These are phyloP conservation scores for Trichophyton schoenleinii DNA, from an alignment of 2,329 filamentous ascomycete genomes.

Conservation along the genomic window DNA sequence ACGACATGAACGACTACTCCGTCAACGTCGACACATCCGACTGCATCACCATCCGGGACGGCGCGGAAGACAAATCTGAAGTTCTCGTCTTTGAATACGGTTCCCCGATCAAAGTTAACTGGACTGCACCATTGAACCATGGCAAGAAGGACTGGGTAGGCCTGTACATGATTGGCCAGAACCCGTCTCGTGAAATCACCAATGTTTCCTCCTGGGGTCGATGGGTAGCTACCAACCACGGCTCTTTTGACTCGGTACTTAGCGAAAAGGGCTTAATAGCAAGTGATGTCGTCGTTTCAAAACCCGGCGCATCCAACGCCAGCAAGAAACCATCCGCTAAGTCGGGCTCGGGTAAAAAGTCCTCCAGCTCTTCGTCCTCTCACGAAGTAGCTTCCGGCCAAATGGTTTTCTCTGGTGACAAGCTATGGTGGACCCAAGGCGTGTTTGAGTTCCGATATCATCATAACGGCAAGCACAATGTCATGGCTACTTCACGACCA, in stretches of 20 bases:
- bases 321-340: constrained; percentile 28
- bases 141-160: constrained; percentile 91
- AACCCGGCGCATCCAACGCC: constrained; percentile 14
- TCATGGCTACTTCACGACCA: constrained; percentile 85
- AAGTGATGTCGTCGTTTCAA: constrained; percentile 49
- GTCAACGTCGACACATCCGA: constrained; percentile 59
- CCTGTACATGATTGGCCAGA: constrained; percentile 91
- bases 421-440: constrained; percentile 93
- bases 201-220: constrained; percentile 74
- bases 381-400: constrained; percentile 61
- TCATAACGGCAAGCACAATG: constrained; percentile 80
- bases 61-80: constrained; percentile 48
- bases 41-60: constrained; percentile 34
- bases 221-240: constrained; percentile 71
- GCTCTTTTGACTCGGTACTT: constrained; percentile 60
- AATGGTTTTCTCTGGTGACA: constrained; percentile 79
- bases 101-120: constrained; percentile 74
- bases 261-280: constrained; percentile 65
- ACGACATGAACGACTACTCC: constrained; percentile 67
- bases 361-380: background rate
- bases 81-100: constrained; percentile 79
- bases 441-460: constrained; percentile 97
- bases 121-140: constrained; percentile 80
- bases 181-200: constrained; percentile 70
- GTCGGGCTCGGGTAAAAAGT: constrained; percentile 17